Evolutionary conservation across 345 rosid species (phyloP).

Genomic region (Hibiscus trionum): DNA sequence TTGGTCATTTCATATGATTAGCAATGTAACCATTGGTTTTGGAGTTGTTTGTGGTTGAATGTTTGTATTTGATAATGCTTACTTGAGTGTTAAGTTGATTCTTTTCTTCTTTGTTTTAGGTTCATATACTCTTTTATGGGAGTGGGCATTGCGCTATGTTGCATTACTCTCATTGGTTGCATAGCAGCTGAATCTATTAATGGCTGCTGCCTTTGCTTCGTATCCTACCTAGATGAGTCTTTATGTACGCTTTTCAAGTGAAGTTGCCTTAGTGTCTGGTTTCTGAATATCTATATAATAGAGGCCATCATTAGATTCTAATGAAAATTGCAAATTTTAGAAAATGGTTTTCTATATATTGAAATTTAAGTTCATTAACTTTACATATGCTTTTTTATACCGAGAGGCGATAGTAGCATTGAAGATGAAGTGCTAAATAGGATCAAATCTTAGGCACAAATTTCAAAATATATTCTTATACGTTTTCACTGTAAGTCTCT

Average conservation of each 20-base stretch:
- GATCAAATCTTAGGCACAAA: background rate
- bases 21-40: background rate
- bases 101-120: slow-evolving; percentile 43
- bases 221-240: slow-evolving; percentile 43
- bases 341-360: background rate
- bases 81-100: slow-evolving; percentile 7
- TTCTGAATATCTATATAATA: background rate
- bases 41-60: background rate
- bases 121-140: slow-evolving; percentile 92
- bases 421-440: background rate
- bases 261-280: background rate
- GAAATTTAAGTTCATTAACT: too few relatives aligned
- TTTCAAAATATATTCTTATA: background rate
- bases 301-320: background rate
- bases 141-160: slow-evolving; percentile 64
- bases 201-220: slow-evolving; percentile 91
- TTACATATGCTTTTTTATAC: too few relatives aligned
- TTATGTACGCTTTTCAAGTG: background rate
- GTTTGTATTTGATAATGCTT: background rate
- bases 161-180: slow-evolving; percentile 69
- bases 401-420: background rate
- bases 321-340: background rate
- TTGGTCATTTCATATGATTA: background rate
- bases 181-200: slow-evolving; percentile 78
- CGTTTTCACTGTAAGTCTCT: background rate